Conservation (phyloP, 257 asterid species). For the Forsythia suspensa region DNA sequence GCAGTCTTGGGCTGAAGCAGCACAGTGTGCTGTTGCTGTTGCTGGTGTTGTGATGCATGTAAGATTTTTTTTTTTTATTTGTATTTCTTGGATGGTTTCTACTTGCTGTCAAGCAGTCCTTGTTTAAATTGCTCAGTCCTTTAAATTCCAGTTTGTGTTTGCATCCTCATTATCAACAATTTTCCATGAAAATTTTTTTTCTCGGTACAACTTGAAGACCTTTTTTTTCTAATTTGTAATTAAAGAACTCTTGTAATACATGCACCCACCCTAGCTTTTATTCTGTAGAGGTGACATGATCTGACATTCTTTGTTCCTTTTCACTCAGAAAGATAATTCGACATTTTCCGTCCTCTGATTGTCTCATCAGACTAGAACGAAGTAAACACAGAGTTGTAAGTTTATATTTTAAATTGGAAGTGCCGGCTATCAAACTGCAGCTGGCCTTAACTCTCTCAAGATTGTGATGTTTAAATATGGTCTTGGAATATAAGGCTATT, state of each 20-base stretch:
- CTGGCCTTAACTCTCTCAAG: neutral
- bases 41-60: constrained; percentile 99
- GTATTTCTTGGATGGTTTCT: neutral
- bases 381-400: neutral
- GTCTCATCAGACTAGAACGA: neutral
- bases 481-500: neutral
- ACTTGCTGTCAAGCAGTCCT: neutral
- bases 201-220: neutral
- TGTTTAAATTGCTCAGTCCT: neutral
- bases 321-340: neutral
- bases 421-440: neutral
- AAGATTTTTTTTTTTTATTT: neutral
- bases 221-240: neutral
- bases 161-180: neutral
- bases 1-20: constrained; percentile 99
- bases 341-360: neutral
- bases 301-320: neutral
- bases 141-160: neutral
- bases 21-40: constrained; percentile 98
- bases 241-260: neutral
- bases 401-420: neutral
- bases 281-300: neutral
- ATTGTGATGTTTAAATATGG: neutral
- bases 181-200: neutral
- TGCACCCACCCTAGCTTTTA: neutral